These are phyloP conservation scores for Exophiala mesophila DNA, from an alignment of 2,329 filamentous ascomycete genomes.

Conservation along the genomic window DNA sequence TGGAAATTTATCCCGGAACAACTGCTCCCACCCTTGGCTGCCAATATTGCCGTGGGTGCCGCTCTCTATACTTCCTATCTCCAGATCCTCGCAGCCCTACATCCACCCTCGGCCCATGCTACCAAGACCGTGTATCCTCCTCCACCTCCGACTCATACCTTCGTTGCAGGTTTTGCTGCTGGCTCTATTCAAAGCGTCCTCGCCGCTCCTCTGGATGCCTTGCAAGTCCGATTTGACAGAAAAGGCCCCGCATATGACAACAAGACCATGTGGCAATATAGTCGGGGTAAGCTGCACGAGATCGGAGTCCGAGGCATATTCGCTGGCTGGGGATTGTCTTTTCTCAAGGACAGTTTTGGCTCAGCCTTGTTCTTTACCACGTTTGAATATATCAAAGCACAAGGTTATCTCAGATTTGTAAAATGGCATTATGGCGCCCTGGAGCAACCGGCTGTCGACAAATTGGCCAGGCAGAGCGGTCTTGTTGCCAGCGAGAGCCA, in stretches of 20 bases:
- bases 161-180: constrained; percentile 55
- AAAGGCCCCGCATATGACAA: constrained; percentile 30
- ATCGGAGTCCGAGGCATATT: constrained; percentile 59
- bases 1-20: constrained; percentile 63
- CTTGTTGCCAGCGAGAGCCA: constrained; percentile 13
- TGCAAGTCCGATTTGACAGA: constrained; percentile 58
- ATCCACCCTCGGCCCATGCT: constrained; percentile 54
- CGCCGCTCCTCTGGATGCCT: constrained; percentile 59
- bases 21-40: constrained; percentile 58
- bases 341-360: constrained; percentile 57
- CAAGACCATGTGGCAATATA: constrained; percentile 63
- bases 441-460: constrained; percentile 28
- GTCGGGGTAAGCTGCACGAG: constrained; percentile 51
- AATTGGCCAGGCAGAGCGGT: constrained; percentile 24
- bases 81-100: constrained; percentile 52
- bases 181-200: constrained; percentile 57
- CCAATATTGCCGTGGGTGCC: constrained; percentile 59
- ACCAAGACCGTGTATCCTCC: constrained; percentile 58
- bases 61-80: constrained; percentile 61
- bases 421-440: constrained; percentile 52
- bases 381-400: constrained; percentile 61
- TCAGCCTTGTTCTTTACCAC: constrained; percentile 58
- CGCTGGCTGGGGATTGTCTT: constrained; percentile 56
- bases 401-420: constrained; percentile 58
- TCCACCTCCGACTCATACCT: constrained; percentile 49